Percentiles rank a stretch among this genome's conserved stretches.
Evolutionary conservation across 1,139 yeast genomes (phyloP).

Genomic region (Hansenula sp.): DNA sequence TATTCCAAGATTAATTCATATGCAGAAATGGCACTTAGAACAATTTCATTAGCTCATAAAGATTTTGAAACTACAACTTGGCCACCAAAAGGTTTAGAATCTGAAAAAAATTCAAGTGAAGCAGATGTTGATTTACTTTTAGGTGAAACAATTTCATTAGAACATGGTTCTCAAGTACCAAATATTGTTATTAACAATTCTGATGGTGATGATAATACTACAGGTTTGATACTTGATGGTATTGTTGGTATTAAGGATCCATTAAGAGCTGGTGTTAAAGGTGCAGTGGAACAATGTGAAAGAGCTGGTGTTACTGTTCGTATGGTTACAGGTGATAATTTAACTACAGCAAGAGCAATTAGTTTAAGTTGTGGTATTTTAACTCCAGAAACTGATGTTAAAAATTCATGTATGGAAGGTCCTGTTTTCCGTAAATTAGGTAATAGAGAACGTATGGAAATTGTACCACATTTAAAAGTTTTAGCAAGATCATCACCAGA

Average conservation of each 20-base stretch:
- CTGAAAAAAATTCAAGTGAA: constrained; percentile 26
- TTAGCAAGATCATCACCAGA: constrained; percentile 95
- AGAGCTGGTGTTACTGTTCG: constrained; percentile 91
- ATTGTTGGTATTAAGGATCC: constrained; percentile 96
- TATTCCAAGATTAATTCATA: constrained; percentile 51
- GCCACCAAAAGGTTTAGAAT: constrained; percentile 56
- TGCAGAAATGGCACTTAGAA: constrained; percentile 78
- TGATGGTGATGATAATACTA: constrained; percentile 19
- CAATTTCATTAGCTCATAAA: constrained; percentile 77
- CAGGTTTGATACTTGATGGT: constrained; percentile 54
- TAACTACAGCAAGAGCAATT: constrained; percentile 86
- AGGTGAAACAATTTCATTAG: too few species aligned
- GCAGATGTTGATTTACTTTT: constrained; percentile 48
- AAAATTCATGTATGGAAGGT: constrained; percentile 82
- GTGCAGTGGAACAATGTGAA: constrained; percentile 81
- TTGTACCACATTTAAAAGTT: constrained; percentile 74
- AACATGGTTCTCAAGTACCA: constrained; percentile 22
- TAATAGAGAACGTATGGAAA: constrained; percentile 47
- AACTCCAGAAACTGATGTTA: constrained; percentile 44
- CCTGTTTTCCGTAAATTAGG: constrained; percentile 74
- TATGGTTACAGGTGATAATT: constrained; percentile 97
- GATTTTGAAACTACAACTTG: constrained; percentile 53
- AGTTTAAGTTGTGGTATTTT: constrained; percentile 83
- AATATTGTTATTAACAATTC: constrained; percentile 17
- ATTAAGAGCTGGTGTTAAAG: constrained; percentile 81